Evolutionary conservation across 2,329 filamentous ascomycete species (phyloP).

Genomic region (Stagonosporopsis rhizophila): DNA sequence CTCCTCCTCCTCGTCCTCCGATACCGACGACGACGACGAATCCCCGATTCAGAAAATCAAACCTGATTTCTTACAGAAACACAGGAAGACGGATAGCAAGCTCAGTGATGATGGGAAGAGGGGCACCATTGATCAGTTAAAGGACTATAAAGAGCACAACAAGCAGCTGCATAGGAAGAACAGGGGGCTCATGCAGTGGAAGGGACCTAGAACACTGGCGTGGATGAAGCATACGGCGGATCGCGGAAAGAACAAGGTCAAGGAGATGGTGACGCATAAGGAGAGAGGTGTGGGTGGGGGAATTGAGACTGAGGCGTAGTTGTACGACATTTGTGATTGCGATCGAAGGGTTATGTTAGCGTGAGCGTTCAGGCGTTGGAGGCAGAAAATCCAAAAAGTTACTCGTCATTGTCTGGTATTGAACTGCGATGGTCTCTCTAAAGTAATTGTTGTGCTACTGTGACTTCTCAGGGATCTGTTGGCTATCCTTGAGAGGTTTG

Average conservation of each 20-base stretch:
- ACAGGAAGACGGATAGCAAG: conserved; percentile 32
- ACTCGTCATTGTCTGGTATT: not conserved
- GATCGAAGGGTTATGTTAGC: not conserved
- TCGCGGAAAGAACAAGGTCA: conserved; percentile 55
- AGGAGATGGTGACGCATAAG: conserved; percentile 62
- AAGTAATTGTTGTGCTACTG: not conserved
- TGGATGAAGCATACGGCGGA: conserved; percentile 67
- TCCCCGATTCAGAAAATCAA: conserved; percentile 27
- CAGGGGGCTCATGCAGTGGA: conserved; percentile 77
- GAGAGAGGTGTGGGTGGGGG: conserved; percentile 62
- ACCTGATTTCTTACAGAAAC: conserved; percentile 33
- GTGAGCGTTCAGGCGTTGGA: conserved; percentile 7
- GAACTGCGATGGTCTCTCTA: not conserved
- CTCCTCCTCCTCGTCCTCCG: conserved; percentile 25
- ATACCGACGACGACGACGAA: conserved; percentile 30
- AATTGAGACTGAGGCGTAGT: conserved; percentile 73
- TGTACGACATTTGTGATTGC: not conserved
- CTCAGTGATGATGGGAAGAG: conserved; percentile 49
- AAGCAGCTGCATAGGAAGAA: conserved; percentile 59
- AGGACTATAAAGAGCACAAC: conserved; percentile 57
- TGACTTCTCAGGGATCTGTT: not conserved
- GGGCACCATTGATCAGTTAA: conserved; percentile 60
- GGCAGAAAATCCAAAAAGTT: not conserved
- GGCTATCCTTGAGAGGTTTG: not conserved
- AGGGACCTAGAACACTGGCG: conserved; percentile 62